Evolutionary conservation across 208 protist species (phyloP).

Genomic region (Trypanosoma scelopori): DNA sequence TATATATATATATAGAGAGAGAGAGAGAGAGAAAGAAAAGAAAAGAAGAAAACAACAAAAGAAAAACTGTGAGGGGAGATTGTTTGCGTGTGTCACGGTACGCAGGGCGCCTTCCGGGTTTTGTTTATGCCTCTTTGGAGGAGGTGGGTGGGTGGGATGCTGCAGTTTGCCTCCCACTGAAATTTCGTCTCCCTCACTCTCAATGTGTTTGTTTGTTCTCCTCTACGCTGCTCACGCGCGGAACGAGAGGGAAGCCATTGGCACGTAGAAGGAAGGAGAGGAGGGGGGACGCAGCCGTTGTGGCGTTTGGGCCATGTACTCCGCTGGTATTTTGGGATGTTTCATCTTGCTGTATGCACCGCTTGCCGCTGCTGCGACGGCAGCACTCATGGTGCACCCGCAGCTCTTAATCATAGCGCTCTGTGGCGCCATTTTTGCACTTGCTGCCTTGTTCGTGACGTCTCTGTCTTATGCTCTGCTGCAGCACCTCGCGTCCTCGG

Average conservation of each 20-base stretch:
- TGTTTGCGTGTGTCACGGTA: no score
- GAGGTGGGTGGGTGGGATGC: no score
- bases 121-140: no score
- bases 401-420: slow-evolving; percentile 16
- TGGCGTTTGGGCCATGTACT: slow-evolving; percentile 9
- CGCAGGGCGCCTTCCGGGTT: no score
- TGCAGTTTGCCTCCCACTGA: no score
- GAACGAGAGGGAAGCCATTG: no score
- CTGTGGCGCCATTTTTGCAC: slow-evolving; percentile 14
- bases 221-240: neutral
- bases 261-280: neutral
- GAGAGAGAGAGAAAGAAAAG: no score
- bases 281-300: slow-evolving; percentile 2
- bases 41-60: no score
- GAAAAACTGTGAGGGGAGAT: no score
- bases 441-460: slow-evolving; percentile 22
- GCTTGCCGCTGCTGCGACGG: neutral
- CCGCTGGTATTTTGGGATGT: slow-evolving; percentile 21
- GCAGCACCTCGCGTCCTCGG: neutral
- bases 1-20: neutral
- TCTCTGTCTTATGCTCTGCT: slow-evolving; percentile 10
- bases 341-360: slow-evolving; percentile 23
- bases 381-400: slow-evolving; percentile 9
- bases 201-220: neutral
- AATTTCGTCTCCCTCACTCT: neutral